Evolutionary conservation across 176 grass and related monocot species (phyloP).

Genomic region (Dendrocalamus sinicus): DNA sequence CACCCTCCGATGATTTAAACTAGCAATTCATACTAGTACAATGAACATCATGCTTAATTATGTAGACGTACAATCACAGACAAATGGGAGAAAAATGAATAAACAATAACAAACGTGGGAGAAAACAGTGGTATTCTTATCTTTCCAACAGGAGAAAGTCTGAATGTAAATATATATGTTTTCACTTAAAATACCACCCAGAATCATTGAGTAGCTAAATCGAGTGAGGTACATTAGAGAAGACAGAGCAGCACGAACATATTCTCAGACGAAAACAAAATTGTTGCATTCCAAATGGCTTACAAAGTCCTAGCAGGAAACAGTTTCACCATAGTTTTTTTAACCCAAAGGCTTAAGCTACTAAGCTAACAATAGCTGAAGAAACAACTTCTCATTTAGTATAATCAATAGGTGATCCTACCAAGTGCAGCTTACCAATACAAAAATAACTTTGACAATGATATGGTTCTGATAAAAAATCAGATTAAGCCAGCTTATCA

Average conservation of each 20-base stretch:
- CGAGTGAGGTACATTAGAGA: not conserved
- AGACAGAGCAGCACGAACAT: not conserved
- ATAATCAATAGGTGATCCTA: not conserved
- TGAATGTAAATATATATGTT: not conserved
- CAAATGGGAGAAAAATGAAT: not conserved
- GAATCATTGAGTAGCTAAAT: not conserved
- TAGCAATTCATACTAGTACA: not conserved
- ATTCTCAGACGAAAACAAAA: constrained; percentile 26
- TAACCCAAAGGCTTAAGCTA: constrained; percentile 13
- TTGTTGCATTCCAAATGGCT: constrained; percentile 1
- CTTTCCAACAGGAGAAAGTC: not conserved
- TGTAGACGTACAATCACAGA: no score
- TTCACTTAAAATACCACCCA: not conserved
- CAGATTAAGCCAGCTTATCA: constrained; percentile 10
- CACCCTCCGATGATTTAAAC: not conserved
- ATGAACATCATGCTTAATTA: not conserved
- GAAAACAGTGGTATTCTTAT: not conserved
- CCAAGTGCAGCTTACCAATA: constrained; percentile 12
- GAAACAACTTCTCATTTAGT: constrained; percentile 26
- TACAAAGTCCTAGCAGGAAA: constrained; percentile 13
- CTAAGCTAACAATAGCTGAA: constrained; percentile 39
- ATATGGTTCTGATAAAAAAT: not conserved
- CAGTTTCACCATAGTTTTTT: constrained; percentile 10
- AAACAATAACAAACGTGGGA: not conserved
- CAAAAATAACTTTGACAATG: not conserved